Evolutionary conservation across 1,139 yeast genomes (phyloP), one percentile per base, ranked within the genome.

Genomic region (Pichia sp.): DNA sequence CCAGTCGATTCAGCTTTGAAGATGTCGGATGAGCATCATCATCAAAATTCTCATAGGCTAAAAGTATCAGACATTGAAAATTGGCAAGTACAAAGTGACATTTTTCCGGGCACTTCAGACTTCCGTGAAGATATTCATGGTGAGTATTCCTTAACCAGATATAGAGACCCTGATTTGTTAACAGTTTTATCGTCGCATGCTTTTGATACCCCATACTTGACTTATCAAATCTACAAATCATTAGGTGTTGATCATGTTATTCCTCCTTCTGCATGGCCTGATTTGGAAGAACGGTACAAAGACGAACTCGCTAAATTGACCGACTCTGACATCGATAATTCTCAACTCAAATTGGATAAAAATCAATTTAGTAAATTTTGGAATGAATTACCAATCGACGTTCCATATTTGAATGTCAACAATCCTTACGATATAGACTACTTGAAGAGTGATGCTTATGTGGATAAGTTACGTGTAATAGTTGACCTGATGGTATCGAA

Each of bases 241-340:
- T 41, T 58, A 2, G 31, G 46, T 25, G 43, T 56, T 25, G 62
- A 60, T 52, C 49, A 41, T 30, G 49, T 55, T n/a, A 50, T 58
- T 2, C 46, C 56, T 12, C 23, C 52, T 9, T 30, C 44, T 1
- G 51, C 51, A 2, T 47, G 53, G 49, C 44, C 25, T 13, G 54
- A 51, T 13, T 21, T 53, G 9, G 47, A 50, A 18, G 51, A 49
- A 18, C 46, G 44, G 10, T 53, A 49, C 30, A 36, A 37, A n/a
- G 43, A 44, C 4, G 48, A 46, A 18, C 18, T 42, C 4, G 36
- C 31, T 4, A 34, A 42, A 8, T 21, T 40, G n/a, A 31, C 18
- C 16, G 37, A 31, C 21, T 28, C 22, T 18, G 22, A 31, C 18
- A 30, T 16, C 5, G 30, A n/a, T 1, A n/a, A 31, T 31, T 25